These are phyloP conservation scores for Sungouiella blattae DNA, from an alignment of 805 yeast genomes.

Conservation along the genomic window DNA sequence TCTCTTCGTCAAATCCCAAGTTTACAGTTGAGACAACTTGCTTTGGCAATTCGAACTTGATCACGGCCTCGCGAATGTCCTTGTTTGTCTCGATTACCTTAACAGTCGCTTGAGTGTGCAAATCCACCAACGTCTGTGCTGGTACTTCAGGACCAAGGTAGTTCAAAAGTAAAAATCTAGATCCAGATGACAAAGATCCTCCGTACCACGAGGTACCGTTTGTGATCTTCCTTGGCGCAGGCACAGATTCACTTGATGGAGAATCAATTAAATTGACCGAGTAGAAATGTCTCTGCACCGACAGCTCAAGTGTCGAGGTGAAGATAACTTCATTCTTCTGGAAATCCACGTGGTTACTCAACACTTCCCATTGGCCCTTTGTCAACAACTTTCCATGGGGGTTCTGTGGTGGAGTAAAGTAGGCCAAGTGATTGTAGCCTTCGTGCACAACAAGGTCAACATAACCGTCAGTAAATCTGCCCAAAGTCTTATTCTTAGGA, in stretches of 20 bases:
- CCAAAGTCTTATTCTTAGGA: conserved; percentile 33
- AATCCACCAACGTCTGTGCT: conserved; percentile 62
- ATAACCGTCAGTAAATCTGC: conserved; percentile 55
- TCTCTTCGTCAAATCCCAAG: conserved; percentile 47
- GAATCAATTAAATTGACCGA: conserved; percentile 51
- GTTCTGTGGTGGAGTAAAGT: conserved; percentile 64
- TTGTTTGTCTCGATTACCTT: conserved; percentile 48
- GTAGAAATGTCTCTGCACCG: conserved; percentile 82
- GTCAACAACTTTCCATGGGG: conserved; percentile 50
- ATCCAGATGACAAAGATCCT: conserved; percentile 76
- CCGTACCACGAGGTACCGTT: conserved; percentile 59
- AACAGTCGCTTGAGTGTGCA: conserved; percentile 26
- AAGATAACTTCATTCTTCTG: conserved; percentile 52
- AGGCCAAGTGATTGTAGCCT: conserved; percentile 76
- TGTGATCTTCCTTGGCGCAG: conserved; percentile 29
- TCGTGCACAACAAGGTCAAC: conserved; percentile 67
- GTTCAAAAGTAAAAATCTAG: conserved; percentile 64
- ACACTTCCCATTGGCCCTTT: conserved; percentile 85
- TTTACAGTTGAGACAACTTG: conserved; percentile 50
- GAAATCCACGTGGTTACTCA: conserved; percentile 31
- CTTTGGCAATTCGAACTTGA: conserved; percentile 55
- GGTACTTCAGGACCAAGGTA: conserved; percentile 82
- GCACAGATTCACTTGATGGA: conserved; percentile 33
- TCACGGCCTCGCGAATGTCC: conserved; percentile 34
- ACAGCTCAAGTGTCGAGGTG: conserved; percentile 69